Evolutionary conservation across 192 early-diverging fungal genomes (phyloP).

Genomic region (Coemansia sp.): DNA sequence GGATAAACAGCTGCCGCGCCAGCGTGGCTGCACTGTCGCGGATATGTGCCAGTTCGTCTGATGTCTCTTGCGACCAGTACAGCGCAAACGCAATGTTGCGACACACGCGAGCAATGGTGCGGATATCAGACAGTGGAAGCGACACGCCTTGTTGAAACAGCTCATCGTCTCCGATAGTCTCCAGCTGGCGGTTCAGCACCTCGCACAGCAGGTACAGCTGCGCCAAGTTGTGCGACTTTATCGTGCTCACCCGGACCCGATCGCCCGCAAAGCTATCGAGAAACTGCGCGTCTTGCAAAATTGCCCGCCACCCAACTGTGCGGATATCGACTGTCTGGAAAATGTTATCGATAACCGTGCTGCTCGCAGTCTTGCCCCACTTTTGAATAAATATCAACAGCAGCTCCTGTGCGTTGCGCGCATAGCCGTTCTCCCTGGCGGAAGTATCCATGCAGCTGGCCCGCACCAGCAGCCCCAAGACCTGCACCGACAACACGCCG

Average conservation of each 20-base stretch:
- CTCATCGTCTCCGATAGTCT: constrained; percentile 86
- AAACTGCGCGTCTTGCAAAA: constrained; percentile 27
- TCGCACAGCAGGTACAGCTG: constrained; percentile 68
- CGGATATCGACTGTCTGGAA: constrained; percentile 45
- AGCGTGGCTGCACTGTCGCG: constrained; percentile 62
- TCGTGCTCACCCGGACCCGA: constrained; percentile 16
- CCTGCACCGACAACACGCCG: constrained; percentile 20
- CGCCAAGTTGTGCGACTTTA: constrained; percentile 21
- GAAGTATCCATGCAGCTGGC: constrained; percentile 23
- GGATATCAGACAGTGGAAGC: constrained; percentile 27
- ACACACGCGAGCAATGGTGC: constrained; percentile 24
- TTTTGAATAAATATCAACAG: constrained; percentile 38
- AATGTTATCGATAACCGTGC: constrained; percentile 39
- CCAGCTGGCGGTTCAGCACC: constrained; percentile 65
- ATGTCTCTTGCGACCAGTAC: constrained; percentile 58
- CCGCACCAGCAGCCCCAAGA: constrained; percentile 32
- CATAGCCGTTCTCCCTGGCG: not conserved
- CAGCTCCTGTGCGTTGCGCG: constrained; percentile 27
- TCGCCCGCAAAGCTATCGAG: constrained; percentile 31
- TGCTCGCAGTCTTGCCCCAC: constrained; percentile 41
- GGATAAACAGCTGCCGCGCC: constrained; percentile 65
- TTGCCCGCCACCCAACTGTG: constrained; percentile 29
- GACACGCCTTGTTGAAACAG: constrained; percentile 60
- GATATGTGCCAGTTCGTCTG: constrained; percentile 55
- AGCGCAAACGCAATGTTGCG: constrained; percentile 73